Evolutionary conservation across 2,329 filamentous ascomycete genomes (phyloP), one percentile per base, ranked within the genome.

Genomic region (Xylariaceae sp.): DNA sequence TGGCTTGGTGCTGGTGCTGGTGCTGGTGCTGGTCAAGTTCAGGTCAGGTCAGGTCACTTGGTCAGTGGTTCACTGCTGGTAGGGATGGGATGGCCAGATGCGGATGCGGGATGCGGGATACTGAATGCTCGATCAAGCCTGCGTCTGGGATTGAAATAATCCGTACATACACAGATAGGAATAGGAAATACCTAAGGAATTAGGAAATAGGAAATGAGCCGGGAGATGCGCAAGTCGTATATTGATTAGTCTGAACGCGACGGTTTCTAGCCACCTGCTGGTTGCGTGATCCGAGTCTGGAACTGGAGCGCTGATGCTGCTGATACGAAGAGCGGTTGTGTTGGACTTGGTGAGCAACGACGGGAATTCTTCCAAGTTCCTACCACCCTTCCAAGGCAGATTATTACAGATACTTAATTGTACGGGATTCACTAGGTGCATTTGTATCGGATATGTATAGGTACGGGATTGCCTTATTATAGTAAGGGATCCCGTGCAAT

Each of bases 291-390:
- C 23, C 23, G 23, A 30, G 23, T 30, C 23, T 53, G 57, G 23
- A 44, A 49, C 56, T 56, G 39, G 18, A 55, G 39, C 23, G 23
- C 23, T 30, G 23, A 30, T 30, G 23, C 23, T 30, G 23, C 56
- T 59, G 58, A 56, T 59, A 55, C 50, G 23, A 58, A 51, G 53
- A 30, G 23, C 59, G 56, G 48, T 30, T 30, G 48, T 48, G 23
- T 30, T 30, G 23, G 23, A 30, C 45, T 17, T 17, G 30, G 17
- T 11, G 47, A 49, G 18, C 13, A 10, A 49, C 47, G 47, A 23
- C 23, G 23, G 47, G 6, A 35, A 9, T 42, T 42, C 37, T 51
- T 50, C 18, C 30, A 50, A 23, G 9, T 50, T 42, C 9, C 13
- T 42, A 9, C 37, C 37, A 30, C 23, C 23, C 23, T 30, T 30